phyloP scores from a whole-genome alignment of 345 rosid genomes.

The Rhodamnia rubescens region DNA sequence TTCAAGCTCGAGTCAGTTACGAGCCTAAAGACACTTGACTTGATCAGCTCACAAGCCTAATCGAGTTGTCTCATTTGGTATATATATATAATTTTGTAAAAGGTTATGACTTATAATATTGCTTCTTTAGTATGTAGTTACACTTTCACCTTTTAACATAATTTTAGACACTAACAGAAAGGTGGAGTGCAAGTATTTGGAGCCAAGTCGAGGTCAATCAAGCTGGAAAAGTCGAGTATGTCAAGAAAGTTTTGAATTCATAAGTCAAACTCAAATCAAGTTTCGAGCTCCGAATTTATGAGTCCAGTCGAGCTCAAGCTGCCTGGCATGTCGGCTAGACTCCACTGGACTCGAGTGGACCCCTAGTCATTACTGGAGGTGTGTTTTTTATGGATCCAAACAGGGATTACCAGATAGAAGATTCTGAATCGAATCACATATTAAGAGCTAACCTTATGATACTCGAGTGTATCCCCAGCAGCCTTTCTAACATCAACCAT shows the following conservation, averaged over 20 bases:
- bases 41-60: neutral
- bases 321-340: neutral
- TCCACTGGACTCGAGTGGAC: neutral
- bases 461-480: conserved; percentile 83
- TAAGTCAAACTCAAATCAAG: neutral
- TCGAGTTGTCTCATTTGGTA: neutral
- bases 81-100: neutral
- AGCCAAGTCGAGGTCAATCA: neutral
- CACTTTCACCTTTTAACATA: neutral
- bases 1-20: neutral
- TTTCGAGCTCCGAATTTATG: neutral
- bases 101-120: neutral
- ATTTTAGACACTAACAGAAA: neutral
- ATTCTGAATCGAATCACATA: neutral
- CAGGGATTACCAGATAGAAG: neutral
- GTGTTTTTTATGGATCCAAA: neutral
- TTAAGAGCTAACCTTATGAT: conserved; percentile 56
- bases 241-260: neutral
- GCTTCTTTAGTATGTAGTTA: neutral
- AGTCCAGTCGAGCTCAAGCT: neutral
- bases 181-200: neutral
- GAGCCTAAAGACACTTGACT: neutral
- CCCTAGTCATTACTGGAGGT: neutral
- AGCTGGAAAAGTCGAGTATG: neutral
- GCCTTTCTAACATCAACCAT: conserved; percentile 90